phyloP scores from a whole-genome alignment of 179 eudicot species.

The Pouteria campechiana region DNA sequence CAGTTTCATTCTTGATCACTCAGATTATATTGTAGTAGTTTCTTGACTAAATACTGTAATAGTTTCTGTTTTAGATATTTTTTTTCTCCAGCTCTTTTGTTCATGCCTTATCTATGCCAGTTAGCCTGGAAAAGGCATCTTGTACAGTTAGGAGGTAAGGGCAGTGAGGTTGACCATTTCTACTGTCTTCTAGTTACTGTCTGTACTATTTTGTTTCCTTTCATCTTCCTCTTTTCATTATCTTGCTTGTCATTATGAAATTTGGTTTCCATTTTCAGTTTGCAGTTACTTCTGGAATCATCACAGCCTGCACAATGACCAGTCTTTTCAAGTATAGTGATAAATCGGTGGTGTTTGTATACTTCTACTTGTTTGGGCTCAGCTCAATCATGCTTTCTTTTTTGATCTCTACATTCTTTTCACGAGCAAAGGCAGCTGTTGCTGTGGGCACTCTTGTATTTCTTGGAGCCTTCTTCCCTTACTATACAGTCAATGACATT shows the following conservation, averaged over 20 bases:
- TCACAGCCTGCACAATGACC: conserved; percentile 74
- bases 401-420: conserved; percentile 84
- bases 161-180: no score
- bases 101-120: no score
- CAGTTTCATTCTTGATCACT: no score
- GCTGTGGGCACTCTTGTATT: conserved; percentile 98
- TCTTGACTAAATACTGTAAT: no score
- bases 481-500: conserved; percentile 81
- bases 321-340: conserved; percentile 94
- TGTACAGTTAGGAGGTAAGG: no score
- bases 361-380: conserved; percentile 89
- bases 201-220: no score
- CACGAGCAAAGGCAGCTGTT: conserved; percentile 95
- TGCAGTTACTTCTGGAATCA: conserved; percentile 80
- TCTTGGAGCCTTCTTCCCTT: conserved; percentile 96
- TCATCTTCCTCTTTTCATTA: neutral
- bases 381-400: conserved; percentile 94
- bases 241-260: no score
- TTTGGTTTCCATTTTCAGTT: conserved; percentile 46
- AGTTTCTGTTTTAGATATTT: no score
- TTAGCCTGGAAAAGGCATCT: no score
- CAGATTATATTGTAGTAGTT: no score
- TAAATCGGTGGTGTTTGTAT: conserved; percentile 83
- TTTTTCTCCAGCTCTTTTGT: no score
- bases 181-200: no score